Base-by-base conservation (phyloP, 1,139 yeast species). In the Pneumocystis oryctolagi region DNA sequence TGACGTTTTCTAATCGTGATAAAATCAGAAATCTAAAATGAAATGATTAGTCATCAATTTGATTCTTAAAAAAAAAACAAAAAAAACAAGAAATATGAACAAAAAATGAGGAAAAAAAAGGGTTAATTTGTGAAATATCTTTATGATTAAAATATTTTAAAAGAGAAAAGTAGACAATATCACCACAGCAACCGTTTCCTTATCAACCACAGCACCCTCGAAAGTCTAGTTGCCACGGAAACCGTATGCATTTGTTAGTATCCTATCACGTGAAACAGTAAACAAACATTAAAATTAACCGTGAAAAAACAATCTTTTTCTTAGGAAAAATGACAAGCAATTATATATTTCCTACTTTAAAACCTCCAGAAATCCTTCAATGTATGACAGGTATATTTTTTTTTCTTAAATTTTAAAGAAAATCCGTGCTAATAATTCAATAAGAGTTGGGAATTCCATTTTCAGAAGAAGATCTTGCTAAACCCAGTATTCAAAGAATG, bases 401-500 rank as follows among this genome's bases (percentile, higher is more conserved):
- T 20, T 42, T 42, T 14, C 5, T 2, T 12, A 2, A n/a, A n/a
- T n/a, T n/a, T n/a, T n/a, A n/a, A n/a, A n/a, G n/a, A n/a, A n/a
- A n/a, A n/a, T n/a, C n/a, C n/a, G n/a, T n/a, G n/a, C n/a, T 42
- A 42, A n/a, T 25, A 2, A 9, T 39, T 47, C 25, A 25, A 12
- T 12, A 2, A 47, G 66, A 64, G 35, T n/a, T 65, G 30, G 85
- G 83, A 66, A 81, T 86, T 62, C 73, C 77, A 20, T 85, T 84
- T 0, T 78, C 81, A 30, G 89, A 84, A 68, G 89, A 84, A 56
- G 78, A 81, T 64, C 77, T 88, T 2, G 70, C 77, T 34, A 83
- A 79, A 67, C 96, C 96, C 5, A 80, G 87, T 0, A 77, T 84
- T 16, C 81, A 80, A 61, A 85, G 81, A 69, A 80, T 86, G 66